Conservation (phyloP, 495 filamentous ascomycete species). For the Penicillium psychrofluorescens region DNA sequence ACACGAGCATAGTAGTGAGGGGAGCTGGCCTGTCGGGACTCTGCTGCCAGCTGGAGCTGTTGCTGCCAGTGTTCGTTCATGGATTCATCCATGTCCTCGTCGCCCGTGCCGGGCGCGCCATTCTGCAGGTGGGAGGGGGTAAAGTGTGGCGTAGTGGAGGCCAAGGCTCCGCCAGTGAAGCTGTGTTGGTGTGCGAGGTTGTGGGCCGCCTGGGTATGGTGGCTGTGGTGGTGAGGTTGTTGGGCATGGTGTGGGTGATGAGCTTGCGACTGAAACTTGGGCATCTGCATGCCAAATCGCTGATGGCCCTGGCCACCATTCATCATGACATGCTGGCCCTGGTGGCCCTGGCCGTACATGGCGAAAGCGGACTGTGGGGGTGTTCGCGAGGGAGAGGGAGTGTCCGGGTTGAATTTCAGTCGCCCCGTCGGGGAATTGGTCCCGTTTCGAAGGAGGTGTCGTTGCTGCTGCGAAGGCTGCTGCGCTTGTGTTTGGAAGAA, state of each 20-base stretch:
- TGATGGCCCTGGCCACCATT: slow-evolving; percentile 56
- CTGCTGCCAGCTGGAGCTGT: slow-evolving; percentile 71
- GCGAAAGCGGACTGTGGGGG: slow-evolving; percentile 60
- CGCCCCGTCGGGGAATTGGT: slow-evolving; percentile 42
- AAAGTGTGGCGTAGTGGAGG: slow-evolving; percentile 69
- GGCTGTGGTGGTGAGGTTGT: slow-evolving; percentile 66
- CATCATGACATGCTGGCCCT: slow-evolving; percentile 76
- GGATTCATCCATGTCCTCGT: slow-evolving; percentile 49
- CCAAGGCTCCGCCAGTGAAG: slow-evolving; percentile 67
- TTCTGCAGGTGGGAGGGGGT: slow-evolving; percentile 68
- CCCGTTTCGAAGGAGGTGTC: slow-evolving; percentile 48
- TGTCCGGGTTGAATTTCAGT: slow-evolving; percentile 51
- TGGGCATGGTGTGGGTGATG: slow-evolving; percentile 68
- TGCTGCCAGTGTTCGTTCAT: slow-evolving; percentile 82
- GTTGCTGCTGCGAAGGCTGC: slow-evolving; percentile 41
- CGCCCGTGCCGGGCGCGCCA: slow-evolving; percentile 53
- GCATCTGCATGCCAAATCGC: slow-evolving; percentile 57
- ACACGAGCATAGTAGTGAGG: slow-evolving; percentile 59
- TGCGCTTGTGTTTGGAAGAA: slow-evolving; percentile 51
- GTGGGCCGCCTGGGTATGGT: slow-evolving; percentile 66
- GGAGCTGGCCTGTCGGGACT: slow-evolving; percentile 56
- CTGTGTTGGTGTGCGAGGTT: slow-evolving; percentile 68
- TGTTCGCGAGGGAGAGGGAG: slow-evolving; percentile 64
- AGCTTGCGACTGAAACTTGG: slow-evolving; percentile 62
- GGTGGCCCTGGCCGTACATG: slow-evolving; percentile 80